These are phyloP conservation scores for Neofusicoccum cordaticola DNA, from an alignment of 2,329 filamentous ascomycete species.

Conservation along the genomic window DNA sequence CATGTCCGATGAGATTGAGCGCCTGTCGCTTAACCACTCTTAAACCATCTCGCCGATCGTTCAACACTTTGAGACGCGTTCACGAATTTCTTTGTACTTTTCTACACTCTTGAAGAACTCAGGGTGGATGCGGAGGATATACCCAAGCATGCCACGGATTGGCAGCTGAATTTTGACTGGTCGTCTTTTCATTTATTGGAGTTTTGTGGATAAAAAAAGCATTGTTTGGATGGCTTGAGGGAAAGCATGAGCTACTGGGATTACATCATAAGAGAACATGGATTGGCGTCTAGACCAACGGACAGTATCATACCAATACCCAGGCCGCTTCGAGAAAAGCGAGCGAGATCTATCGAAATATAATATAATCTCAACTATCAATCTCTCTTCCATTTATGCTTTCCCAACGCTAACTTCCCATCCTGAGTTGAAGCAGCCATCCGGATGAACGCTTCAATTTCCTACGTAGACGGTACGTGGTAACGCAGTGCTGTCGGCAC, in stretches of 20 bases:
- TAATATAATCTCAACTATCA: slow-evolving; percentile 1
- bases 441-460: neutral
- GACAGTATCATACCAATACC: slow-evolving; percentile 5
- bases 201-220: slow-evolving; percentile 2
- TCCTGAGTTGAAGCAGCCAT: too few species aligned
- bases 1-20: slow-evolving; percentile 14
- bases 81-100: slow-evolving; percentile 7
- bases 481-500: too few species aligned
- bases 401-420: too few species aligned
- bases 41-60: neutral
- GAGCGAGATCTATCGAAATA: neutral
- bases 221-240: slow-evolving; percentile 1
- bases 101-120: slow-evolving; percentile 1
- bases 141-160: slow-evolving; percentile 17
- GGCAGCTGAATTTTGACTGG: slow-evolving; percentile 3
- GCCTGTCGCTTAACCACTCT: slow-evolving; percentile 14
- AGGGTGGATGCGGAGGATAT: slow-evolving; percentile 19
- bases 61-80: slow-evolving; percentile 7
- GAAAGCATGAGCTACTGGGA: neutral
- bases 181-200: neutral
- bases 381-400: too few species aligned
- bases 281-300: neutral
- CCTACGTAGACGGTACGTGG: neutral
- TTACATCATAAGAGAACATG: neutral
- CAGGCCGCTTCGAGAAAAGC: neutral